These are phyloP conservation scores for Cercospora janseana DNA, from an alignment of 2,329 filamentous ascomycete genomes.

Conservation along the genomic window DNA sequence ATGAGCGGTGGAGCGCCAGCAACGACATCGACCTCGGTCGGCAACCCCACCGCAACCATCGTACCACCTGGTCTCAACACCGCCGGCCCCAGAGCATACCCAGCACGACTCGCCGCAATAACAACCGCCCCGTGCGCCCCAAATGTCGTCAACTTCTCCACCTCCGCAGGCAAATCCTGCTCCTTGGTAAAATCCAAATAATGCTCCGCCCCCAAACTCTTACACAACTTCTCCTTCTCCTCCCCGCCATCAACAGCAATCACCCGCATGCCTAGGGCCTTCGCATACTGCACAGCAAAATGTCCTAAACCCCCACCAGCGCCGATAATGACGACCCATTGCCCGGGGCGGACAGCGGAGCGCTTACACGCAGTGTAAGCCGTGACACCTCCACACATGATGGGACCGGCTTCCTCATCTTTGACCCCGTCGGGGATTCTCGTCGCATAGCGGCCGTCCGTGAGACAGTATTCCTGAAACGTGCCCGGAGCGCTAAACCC, in stretches of 20 bases:
- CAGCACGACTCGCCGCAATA: slow-evolving; percentile 37
- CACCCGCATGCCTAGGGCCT: slow-evolving; percentile 40
- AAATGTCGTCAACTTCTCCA: slow-evolving; percentile 39
- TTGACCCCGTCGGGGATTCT: slow-evolving; percentile 39
- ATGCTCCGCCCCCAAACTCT: slow-evolving; percentile 40
- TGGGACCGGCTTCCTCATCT: slow-evolving; percentile 41
- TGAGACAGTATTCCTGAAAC: slow-evolving; percentile 41
- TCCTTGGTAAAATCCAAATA: slow-evolving; percentile 41
- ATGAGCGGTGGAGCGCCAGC: slow-evolving; percentile 42
- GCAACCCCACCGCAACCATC: slow-evolving; percentile 41
- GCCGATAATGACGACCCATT: slow-evolving; percentile 42
- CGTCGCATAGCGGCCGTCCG: slow-evolving; percentile 39
- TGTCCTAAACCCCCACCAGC: slow-evolving; percentile 38
- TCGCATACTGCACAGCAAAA: slow-evolving; percentile 36
- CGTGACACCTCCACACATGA: slow-evolving; percentile 43
- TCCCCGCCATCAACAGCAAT: slow-evolving; percentile 43
- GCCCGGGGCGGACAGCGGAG: slow-evolving; percentile 39
- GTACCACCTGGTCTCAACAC: slow-evolving; percentile 40
- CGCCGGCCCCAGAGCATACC: slow-evolving; percentile 38
- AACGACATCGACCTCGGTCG: slow-evolving; percentile 36
- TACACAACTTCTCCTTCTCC: slow-evolving; percentile 40
- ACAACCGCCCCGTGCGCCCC: slow-evolving; percentile 43
- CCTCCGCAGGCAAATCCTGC: slow-evolving; percentile 39
- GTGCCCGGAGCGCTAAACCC: slow-evolving; percentile 42
- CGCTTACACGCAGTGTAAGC: slow-evolving; percentile 37